phyloP scores from a whole-genome alignment of 2,329 filamentous ascomycete genomes.

The Penicillium sp. region DNA sequence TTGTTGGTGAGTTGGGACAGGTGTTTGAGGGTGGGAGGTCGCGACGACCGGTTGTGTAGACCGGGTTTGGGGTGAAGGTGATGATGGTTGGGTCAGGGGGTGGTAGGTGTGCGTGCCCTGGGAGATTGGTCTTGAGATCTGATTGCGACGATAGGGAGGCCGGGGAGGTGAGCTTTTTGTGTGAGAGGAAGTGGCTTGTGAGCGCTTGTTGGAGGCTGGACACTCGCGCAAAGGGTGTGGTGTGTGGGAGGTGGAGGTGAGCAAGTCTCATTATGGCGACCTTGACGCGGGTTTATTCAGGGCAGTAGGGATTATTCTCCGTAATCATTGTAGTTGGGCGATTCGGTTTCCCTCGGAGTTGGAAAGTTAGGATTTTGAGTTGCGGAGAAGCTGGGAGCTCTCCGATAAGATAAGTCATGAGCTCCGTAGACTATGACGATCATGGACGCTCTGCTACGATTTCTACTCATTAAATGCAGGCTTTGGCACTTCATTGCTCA shows the following conservation, averaged over 20 bases:
- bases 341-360: slow-evolving; percentile 22
- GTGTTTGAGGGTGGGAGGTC: slow-evolving; percentile 55
- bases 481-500: not conserved
- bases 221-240: slow-evolving; percentile 57
- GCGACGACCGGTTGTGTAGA: slow-evolving; percentile 87
- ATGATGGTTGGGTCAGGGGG: slow-evolving; percentile 70
- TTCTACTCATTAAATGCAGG: not conserved
- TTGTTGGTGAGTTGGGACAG: slow-evolving; percentile 32
- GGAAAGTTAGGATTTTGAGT: slow-evolving; percentile 9
- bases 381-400: slow-evolving; percentile 26
- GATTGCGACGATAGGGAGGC: slow-evolving; percentile 22
- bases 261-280: slow-evolving; percentile 52
- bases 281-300: not conserved
- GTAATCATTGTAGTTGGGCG: not conserved
- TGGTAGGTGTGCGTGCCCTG: slow-evolving; percentile 26
- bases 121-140: slow-evolving; percentile 10
- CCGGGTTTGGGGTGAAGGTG: slow-evolving; percentile 78
- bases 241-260: slow-evolving; percentile 60
- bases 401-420: slow-evolving; percentile 1
- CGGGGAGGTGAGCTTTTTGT: slow-evolving; percentile 54
- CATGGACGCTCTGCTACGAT: not conserved
- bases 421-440: not conserved
- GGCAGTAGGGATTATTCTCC: not conserved
- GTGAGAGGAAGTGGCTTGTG: slow-evolving; percentile 58
- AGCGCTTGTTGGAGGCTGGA: slow-evolving; percentile 58